Percentiles rank a stretch among this genome's conserved stretches.
Evolutionary conservation across 2,329 filamentous ascomycete species (phyloP).

Genomic region (Xylaria sp.): DNA sequence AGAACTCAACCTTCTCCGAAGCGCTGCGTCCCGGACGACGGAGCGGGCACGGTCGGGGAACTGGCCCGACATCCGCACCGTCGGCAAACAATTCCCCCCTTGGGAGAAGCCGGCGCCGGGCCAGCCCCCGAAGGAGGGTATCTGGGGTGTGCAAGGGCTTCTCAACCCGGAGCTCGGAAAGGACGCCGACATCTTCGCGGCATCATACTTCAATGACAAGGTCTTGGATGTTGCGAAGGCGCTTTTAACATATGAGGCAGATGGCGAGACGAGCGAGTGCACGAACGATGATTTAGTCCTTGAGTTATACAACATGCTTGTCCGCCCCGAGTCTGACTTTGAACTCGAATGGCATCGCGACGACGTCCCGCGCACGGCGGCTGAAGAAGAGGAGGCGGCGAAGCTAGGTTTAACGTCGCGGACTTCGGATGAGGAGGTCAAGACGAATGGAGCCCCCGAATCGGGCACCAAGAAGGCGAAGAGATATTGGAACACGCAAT

Average conservation of each 20-base stretch:
- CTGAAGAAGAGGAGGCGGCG: constrained; percentile 71
- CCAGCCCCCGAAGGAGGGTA: constrained; percentile 62
- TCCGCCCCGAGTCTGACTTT: constrained; percentile 76
- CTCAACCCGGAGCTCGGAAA: constrained; percentile 75
- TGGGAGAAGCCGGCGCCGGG: constrained; percentile 69
- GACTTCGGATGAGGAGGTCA: constrained; percentile 49
- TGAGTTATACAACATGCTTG: constrained; percentile 88
- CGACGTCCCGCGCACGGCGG: constrained; percentile 76
- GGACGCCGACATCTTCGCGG: constrained; percentile 68
- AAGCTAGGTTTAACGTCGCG: constrained; percentile 56
- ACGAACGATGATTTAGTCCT: constrained; percentile 73
- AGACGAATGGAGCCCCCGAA: constrained; percentile 24
- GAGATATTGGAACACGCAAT: constrained; percentile 77
- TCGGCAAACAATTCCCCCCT: constrained; percentile 91
- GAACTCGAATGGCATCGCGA: constrained; percentile 87
- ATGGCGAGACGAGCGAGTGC: constrained; percentile 36
- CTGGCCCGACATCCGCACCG: constrained; percentile 85
- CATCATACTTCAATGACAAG: constrained; percentile 75
- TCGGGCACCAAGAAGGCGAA: constrained; percentile 53
- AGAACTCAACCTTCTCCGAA: constrained; percentile 68
- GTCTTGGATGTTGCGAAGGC: constrained; percentile 72
- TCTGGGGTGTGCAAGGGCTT: constrained; percentile 91
- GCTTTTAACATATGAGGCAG: constrained; percentile 61
- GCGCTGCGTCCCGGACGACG: constrained; percentile 62
- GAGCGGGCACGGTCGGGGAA: constrained; percentile 71